phyloP scores from a whole-genome alignment of 2,329 filamentous ascomycete genomes.

The Trichophyton mentagrophytes region DNA sequence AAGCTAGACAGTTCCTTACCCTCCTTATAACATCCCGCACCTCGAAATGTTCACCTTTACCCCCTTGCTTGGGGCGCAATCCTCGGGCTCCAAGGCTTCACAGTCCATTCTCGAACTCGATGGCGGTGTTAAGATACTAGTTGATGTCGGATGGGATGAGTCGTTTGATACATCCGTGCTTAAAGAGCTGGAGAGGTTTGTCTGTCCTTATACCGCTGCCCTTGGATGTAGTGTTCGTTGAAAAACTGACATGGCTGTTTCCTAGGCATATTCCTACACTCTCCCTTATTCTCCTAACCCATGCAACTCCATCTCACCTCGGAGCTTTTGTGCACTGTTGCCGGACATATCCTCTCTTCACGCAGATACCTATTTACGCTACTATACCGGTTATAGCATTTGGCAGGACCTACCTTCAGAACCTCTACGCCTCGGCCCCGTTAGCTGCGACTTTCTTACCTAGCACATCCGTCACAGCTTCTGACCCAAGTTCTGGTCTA shows the following conservation, averaged over 20 bases:
- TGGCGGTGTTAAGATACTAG: constrained; percentile 85
- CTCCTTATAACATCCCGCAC: not conserved
- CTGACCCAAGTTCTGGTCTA: constrained; percentile 19
- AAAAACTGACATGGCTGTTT: not conserved
- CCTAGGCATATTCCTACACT: constrained; percentile 75
- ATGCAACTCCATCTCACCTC: constrained; percentile 81
- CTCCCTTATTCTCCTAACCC: constrained; percentile 85
- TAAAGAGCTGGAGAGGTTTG: constrained; percentile 77
- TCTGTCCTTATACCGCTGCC: constrained; percentile 9
- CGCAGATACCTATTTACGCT: constrained; percentile 84
- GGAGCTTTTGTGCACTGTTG: constrained; percentile 93
- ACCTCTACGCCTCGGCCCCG: constrained; percentile 81
- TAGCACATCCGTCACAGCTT: constrained; percentile 46
- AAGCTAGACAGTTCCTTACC: not conserved
- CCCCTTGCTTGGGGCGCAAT: constrained; percentile 80
- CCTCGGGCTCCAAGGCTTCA: constrained; percentile 63
- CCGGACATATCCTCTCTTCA: constrained; percentile 87
- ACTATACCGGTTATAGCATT: constrained; percentile 88
- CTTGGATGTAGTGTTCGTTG: not conserved
- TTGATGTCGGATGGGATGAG: constrained; percentile 95
- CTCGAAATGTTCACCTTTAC: constrained; percentile 84
- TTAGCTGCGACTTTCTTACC: constrained; percentile 77
- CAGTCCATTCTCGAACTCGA: constrained; percentile 96
- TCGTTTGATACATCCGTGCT: constrained; percentile 72
- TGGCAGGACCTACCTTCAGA: constrained; percentile 78